phyloP scores from a whole-genome alignment of 345 rosid species.

The Luvunga scandens region DNA sequence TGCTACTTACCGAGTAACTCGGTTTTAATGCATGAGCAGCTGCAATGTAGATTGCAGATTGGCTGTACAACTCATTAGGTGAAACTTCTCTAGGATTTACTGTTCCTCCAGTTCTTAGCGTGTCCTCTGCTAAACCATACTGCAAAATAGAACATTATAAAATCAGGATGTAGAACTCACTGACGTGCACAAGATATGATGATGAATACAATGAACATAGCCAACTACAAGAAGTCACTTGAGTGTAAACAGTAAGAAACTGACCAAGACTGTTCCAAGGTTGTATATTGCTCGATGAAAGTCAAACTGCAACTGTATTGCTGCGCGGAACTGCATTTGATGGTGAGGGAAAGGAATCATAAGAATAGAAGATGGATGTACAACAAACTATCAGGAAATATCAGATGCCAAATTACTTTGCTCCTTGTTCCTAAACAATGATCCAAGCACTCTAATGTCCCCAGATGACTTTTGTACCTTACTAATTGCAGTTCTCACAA shows the following conservation, averaged over 20 bases:
- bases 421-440: slow-evolving; percentile 23
- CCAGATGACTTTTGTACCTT: slow-evolving; percentile 60
- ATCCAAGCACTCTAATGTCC: slow-evolving; percentile 27
- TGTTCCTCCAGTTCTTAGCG: slow-evolving; percentile 74
- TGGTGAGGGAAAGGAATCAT: slow-evolving; percentile 13
- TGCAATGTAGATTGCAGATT: slow-evolving; percentile 94
- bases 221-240: background rate
- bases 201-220: background rate
- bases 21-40: slow-evolving; percentile 99
- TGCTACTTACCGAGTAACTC: slow-evolving; percentile 72
- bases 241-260: slow-evolving; percentile 24
- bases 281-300: slow-evolving; percentile 98
- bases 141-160: slow-evolving; percentile 28
- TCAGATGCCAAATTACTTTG: slow-evolving; percentile 27
- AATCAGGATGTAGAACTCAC: background rate
- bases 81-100: slow-evolving; percentile 63
- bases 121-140: slow-evolving; percentile 98
- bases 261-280: slow-evolving; percentile 96
- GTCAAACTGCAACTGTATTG: slow-evolving; percentile 91
- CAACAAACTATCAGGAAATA: slow-evolving; percentile 12
- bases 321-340: slow-evolving; percentile 82
- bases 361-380: slow-evolving; percentile 14
- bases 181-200: background rate
- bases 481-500: slow-evolving; percentile 89
- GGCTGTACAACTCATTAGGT: slow-evolving; percentile 91